Conservation (phyloP, 2,329 filamentous ascomycete species). For the Endocalyx cinctus region DNA sequence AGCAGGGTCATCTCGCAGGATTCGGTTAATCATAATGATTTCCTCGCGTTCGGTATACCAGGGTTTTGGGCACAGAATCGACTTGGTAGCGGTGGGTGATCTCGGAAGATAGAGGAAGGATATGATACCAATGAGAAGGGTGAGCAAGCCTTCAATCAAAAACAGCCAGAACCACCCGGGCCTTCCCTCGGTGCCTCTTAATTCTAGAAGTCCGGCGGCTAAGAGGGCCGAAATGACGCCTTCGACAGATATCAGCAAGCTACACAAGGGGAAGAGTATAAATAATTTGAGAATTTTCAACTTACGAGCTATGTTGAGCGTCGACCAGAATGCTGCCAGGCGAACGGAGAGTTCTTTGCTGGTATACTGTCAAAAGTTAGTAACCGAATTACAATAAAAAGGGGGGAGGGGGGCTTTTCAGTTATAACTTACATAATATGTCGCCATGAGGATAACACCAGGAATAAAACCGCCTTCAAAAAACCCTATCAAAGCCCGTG, state of each 20-base stretch:
- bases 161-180: conserved; percentile 50
- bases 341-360: conserved; percentile 63
- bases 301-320: conserved; percentile 44
- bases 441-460: conserved; percentile 62
- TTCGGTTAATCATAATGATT: conserved; percentile 62
- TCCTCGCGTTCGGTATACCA: conserved; percentile 67
- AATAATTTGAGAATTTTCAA: background rate
- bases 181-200: conserved; percentile 45
- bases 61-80: conserved; percentile 54
- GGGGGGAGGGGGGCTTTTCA: background rate
- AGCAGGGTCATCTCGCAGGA: conserved; percentile 49
- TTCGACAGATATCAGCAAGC: background rate
- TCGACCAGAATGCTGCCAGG: conserved; percentile 67
- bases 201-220: conserved; percentile 49
- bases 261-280: background rate
- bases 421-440: conserved; percentile 52
- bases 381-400: background rate
- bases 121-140: conserved; percentile 48
- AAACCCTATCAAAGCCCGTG: conserved; percentile 37
- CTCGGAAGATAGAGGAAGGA: conserved; percentile 57
- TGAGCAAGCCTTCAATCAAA: conserved; percentile 37
- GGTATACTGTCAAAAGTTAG: conserved; percentile 48
- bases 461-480: conserved; percentile 59
- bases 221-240: conserved; percentile 34
- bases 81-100: conserved; percentile 62